Conservation (phyloP, 805 yeast species). For the Metschnikowia lunata region DNA sequence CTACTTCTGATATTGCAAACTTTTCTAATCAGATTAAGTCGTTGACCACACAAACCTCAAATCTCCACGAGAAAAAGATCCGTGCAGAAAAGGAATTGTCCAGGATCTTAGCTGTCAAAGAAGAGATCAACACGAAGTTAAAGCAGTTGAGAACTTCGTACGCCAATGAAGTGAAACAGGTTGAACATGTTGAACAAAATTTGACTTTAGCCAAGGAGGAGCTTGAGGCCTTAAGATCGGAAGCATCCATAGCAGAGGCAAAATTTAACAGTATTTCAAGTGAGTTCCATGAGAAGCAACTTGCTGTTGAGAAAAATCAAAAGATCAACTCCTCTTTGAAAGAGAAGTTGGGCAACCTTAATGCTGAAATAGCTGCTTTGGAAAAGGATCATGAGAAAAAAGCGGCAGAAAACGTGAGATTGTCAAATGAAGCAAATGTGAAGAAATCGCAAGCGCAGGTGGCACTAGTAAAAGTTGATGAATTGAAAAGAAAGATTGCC, state of each 20-base stretch:
- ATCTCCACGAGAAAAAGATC: slow-evolving; percentile 62
- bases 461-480: slow-evolving; percentile 46
- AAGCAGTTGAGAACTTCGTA: slow-evolving; percentile 62
- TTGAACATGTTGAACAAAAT: slow-evolving; percentile 63
- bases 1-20: slow-evolving; percentile 83
- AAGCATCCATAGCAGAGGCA: slow-evolving; percentile 74
- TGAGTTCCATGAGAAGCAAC: slow-evolving; percentile 57
- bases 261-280: slow-evolving; percentile 65
- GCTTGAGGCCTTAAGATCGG: slow-evolving; percentile 64
- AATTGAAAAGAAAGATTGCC: slow-evolving; percentile 26
- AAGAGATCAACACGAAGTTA: slow-evolving; percentile 70
- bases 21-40: slow-evolving; percentile 81
- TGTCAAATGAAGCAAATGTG: slow-evolving; percentile 59
- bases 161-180: slow-evolving; percentile 74
- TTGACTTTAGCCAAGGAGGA: slow-evolving; percentile 60
- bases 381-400: slow-evolving; percentile 51
- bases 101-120: slow-evolving; percentile 61
- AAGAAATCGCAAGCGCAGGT: slow-evolving; percentile 67
- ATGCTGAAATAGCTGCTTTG: slow-evolving; percentile 60
- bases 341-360: slow-evolving; percentile 62
- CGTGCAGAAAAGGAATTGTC: slow-evolving; percentile 75
- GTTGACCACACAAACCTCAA: slow-evolving; percentile 67
- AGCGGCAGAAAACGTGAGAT: slow-evolving; percentile 53
- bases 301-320: slow-evolving; percentile 62
- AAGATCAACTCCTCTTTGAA: slow-evolving; percentile 60